Percentiles rank a stretch among this genome's conserved stretches.
Conservation (phyloP, 345 rosid genomes). For the Salix koriyanagi region DNA sequence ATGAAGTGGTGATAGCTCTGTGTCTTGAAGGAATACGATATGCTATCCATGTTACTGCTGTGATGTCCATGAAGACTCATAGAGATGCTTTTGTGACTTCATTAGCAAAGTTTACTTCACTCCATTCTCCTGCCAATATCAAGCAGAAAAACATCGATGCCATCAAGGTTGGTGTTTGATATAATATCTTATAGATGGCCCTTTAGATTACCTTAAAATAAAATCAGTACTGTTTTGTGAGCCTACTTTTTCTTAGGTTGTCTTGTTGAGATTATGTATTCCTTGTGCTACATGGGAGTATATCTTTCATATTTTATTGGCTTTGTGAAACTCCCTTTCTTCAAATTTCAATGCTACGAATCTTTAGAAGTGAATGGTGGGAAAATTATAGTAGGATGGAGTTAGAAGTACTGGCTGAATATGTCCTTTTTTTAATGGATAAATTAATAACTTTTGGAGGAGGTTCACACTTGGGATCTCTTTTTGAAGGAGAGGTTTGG, state of each 20-base stretch:
- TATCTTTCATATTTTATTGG: background rate
- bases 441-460: background rate
- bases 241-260: background rate
- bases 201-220: background rate
- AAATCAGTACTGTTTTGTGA: background rate
- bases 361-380: background rate
- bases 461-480: background rate
- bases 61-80: conserved; percentile 98
- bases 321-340: background rate
- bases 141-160: conserved; percentile 90
- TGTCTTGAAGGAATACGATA: conserved; percentile 93
- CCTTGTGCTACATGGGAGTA: background rate
- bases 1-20: conserved; percentile 71
- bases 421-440: background rate
- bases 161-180: conserved; percentile 59
- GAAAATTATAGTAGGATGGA: background rate
- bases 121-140: conserved; percentile 98
- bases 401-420: background rate
- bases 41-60: conserved; percentile 97
- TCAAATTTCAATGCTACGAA: background rate
- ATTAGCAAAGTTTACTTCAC: conserved; percentile 93
- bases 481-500: background rate
- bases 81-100: conserved; percentile 99
- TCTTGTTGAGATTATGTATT: background rate
- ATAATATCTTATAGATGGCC: background rate